phyloP scores from a whole-genome alignment of 306 rosid genomes.

The Canavalia ensiformis region DNA sequence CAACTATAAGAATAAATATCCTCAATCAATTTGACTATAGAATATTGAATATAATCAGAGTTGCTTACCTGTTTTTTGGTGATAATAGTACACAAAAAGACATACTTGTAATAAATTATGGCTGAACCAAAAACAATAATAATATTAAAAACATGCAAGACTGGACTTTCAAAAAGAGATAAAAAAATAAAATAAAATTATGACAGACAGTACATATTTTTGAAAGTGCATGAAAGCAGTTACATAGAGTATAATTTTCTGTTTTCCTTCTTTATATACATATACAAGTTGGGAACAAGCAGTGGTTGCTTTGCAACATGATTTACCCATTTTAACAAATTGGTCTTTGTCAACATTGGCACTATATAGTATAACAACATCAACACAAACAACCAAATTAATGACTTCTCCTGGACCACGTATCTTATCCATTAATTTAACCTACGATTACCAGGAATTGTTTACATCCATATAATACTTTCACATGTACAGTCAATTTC shows the following conservation, averaged over 20 bases:
- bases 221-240: slow-evolving; percentile 38
- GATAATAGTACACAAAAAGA: slow-evolving; percentile 10
- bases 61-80: slow-evolving; percentile 58
- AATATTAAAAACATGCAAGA: background rate
- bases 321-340: slow-evolving; percentile 44
- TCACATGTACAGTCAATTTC: slow-evolving; percentile 5
- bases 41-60: slow-evolving; percentile 50
- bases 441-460: slow-evolving; percentile 26
- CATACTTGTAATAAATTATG: slow-evolving; percentile 28
- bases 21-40: slow-evolving; percentile 49
- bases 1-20: slow-evolving; percentile 57
- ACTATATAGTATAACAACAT: slow-evolving; percentile 31
- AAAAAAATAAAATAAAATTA: background rate
- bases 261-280: slow-evolving; percentile 23
- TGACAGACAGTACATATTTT: background rate
- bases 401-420: slow-evolving; percentile 57
- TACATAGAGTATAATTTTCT: slow-evolving; percentile 27
- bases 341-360: slow-evolving; percentile 46
- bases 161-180: slow-evolving; percentile 13
- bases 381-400: slow-evolving; percentile 36
- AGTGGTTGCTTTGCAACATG: slow-evolving; percentile 43
- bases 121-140: background rate
- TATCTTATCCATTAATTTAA: slow-evolving; percentile 40
- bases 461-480: slow-evolving; percentile 30
- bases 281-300: slow-evolving; percentile 30